Evolutionary conservation across 2,329 filamentous ascomycete species (phyloP).

Genomic region (Colletotrichum euphorbiae): DNA sequence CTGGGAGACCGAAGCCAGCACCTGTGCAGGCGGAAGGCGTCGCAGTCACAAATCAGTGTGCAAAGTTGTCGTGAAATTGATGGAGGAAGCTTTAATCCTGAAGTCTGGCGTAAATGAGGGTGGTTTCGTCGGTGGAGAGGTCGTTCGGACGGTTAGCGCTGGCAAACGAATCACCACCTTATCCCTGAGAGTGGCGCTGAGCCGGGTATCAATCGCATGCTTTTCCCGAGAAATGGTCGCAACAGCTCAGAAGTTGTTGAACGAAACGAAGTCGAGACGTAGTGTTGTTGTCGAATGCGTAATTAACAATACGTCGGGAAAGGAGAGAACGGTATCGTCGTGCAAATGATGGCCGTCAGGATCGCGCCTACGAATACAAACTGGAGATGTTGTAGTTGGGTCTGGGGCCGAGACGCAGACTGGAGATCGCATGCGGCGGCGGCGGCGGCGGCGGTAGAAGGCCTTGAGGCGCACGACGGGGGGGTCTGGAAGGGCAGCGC

Average conservation of each 20-base stretch:
- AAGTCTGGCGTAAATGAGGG: background rate
- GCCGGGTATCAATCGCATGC: slow-evolving; percentile 32
- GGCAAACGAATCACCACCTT: slow-evolving; percentile 37
- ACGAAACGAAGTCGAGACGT: background rate
- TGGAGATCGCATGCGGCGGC: slow-evolving; percentile 3
- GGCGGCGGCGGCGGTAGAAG: background rate
- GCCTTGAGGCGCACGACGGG: background rate
- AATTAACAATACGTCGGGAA: background rate
- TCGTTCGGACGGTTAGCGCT: slow-evolving; percentile 16
- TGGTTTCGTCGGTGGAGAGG: slow-evolving; percentile 1
- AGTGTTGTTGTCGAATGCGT: slow-evolving; percentile 9
- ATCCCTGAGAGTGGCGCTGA: slow-evolving; percentile 34
- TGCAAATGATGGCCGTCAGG: background rate
- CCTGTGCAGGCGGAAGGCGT: slow-evolving; percentile 11
- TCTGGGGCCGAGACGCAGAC: background rate
- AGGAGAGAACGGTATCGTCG: slow-evolving; percentile 6
- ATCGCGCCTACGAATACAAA: slow-evolving; percentile 6
- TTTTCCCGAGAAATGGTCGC: slow-evolving; percentile 24
- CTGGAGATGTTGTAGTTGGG: background rate
- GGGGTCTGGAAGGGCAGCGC: background rate
- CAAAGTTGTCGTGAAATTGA: background rate
- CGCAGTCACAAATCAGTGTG: background rate
- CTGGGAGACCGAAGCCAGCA: slow-evolving; percentile 18
- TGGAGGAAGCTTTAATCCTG: background rate
- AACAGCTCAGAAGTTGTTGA: slow-evolving; percentile 13